Percentiles rank a stretch among this genome's conserved stretches.
These are phyloP conservation scores for Cercospora canescens DNA, from an alignment of 2,329 filamentous ascomycete species.

Conservation along the genomic window DNA sequence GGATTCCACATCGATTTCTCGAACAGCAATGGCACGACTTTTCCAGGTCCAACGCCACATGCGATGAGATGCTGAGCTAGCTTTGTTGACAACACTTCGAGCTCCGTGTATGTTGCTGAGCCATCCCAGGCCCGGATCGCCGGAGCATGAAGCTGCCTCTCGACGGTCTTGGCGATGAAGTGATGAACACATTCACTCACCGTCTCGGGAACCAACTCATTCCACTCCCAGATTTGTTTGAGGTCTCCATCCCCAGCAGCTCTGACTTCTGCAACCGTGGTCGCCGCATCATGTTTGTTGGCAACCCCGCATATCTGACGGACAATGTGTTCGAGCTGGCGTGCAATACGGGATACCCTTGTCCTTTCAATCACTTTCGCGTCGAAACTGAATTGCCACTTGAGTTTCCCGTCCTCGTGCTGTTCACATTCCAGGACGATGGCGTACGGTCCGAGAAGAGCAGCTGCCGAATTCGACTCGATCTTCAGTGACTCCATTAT, in stretches of 20 bases:
- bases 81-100: slow-evolving; percentile 1
- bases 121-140: slow-evolving; percentile 18
- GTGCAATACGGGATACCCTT: not conserved
- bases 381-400: not conserved
- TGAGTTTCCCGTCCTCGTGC: not conserved
- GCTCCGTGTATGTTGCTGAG: slow-evolving; percentile 11
- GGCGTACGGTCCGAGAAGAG: slow-evolving; percentile 2
- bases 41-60: not conserved
- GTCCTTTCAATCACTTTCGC: not conserved
- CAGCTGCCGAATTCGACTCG: not conserved
- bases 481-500: not conserved
- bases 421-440: slow-evolving; percentile 8
- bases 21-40: slow-evolving; percentile 32
- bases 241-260: not conserved
- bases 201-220: not conserved
- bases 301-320: not conserved
- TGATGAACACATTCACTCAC: slow-evolving; percentile 4
- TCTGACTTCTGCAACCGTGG: not conserved
- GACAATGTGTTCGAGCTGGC: not conserved
- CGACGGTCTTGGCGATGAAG: not conserved
- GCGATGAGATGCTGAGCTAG: slow-evolving; percentile 1
- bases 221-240: slow-evolving; percentile 7
- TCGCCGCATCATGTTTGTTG: not conserved
- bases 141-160: slow-evolving; percentile 17
- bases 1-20: slow-evolving; percentile 40